Evolutionary conservation across 192 early-diverging fungal species (phyloP).

Genomic region (Coemansia biformis): DNA sequence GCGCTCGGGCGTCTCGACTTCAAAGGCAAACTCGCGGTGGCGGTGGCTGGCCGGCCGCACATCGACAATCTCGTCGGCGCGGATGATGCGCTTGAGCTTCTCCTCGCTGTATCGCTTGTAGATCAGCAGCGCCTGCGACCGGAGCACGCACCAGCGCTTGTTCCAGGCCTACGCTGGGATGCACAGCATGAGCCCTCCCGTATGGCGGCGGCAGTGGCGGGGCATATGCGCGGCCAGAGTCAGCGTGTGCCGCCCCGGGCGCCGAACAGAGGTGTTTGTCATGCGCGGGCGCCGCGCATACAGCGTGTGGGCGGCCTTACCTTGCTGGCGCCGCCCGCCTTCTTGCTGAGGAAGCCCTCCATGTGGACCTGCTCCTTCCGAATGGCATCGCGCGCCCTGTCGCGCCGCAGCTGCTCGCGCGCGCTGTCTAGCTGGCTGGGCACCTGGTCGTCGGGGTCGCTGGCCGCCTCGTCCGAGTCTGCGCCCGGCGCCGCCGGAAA

Average conservation of each 20-base stretch:
- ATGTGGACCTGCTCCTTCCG: slow-evolving; percentile 46
- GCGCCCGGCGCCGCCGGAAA: slow-evolving; percentile 19
- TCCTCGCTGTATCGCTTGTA: slow-evolving; percentile 42
- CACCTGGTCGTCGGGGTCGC: slow-evolving; percentile 41
- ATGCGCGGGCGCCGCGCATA: too few relatives aligned
- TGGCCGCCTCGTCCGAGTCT: slow-evolving; percentile 37
- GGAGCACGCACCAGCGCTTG: slow-evolving; percentile 47
- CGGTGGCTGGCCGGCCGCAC: slow-evolving; percentile 25
- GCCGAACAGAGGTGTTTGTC: too few relatives aligned
- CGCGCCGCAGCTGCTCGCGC: slow-evolving; percentile 24
- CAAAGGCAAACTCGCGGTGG: slow-evolving; percentile 44
- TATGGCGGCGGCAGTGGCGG: too few relatives aligned
- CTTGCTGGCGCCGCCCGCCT: slow-evolving; percentile 43
- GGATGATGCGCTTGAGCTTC: slow-evolving; percentile 45
- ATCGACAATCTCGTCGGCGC: slow-evolving; percentile 40
- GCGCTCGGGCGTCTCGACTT: slow-evolving; percentile 31
- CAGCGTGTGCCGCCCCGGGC: too few relatives aligned
- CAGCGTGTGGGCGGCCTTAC: too few relatives aligned
- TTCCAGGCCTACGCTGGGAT: too few relatives aligned
- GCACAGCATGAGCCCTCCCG: too few relatives aligned
- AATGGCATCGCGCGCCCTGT: slow-evolving; percentile 36
- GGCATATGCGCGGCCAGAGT: too few relatives aligned
- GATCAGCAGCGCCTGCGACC: slow-evolving; percentile 43
- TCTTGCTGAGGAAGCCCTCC: slow-evolving; percentile 44
- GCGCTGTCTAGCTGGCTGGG: slow-evolving; percentile 21